phyloP scores from a whole-genome alignment of 2,329 filamentous ascomycete genomes.

The Xylariaceae sp. region DNA sequence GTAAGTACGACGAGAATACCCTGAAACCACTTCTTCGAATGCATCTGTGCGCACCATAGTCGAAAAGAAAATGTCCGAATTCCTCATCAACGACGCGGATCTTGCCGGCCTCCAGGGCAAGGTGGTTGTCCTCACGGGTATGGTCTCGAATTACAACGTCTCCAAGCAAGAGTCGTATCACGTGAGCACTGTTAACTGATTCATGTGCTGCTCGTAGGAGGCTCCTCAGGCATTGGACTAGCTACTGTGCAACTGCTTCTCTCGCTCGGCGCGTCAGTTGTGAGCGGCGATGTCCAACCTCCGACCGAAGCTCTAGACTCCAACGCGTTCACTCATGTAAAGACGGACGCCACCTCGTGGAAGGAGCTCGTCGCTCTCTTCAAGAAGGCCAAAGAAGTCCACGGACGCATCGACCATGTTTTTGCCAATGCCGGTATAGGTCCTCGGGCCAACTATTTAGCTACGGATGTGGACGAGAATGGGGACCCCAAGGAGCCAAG shows the following conservation, averaged over 20 bases:
- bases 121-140: slow-evolving; percentile 49
- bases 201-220: slow-evolving; percentile 32
- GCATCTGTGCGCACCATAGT: too few relatives aligned
- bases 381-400: slow-evolving; percentile 48
- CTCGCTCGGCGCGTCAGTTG: slow-evolving; percentile 49
- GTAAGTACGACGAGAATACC: too few relatives aligned
- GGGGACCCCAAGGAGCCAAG: slow-evolving; percentile 44
- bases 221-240: slow-evolving; percentile 57
- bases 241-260: slow-evolving; percentile 50
- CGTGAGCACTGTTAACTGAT: too few relatives aligned
- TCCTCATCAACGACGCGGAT: slow-evolving; percentile 40
- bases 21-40: too few relatives aligned
- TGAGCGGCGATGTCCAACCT: slow-evolving; percentile 46
- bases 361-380: slow-evolving; percentile 46
- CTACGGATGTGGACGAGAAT: slow-evolving; percentile 41
- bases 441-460: slow-evolving; percentile 42
- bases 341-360: slow-evolving; percentile 48
- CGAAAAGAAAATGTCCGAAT: slow-evolving; percentile 34
- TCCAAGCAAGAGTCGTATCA: too few relatives aligned
- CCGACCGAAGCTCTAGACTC: slow-evolving; percentile 22
- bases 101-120: slow-evolving; percentile 41
- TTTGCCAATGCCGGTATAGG: slow-evolving; percentile 63
- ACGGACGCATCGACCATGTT: slow-evolving; percentile 73
- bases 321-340: slow-evolving; percentile 33
- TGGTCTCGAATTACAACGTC: too few relatives aligned